Evolutionary conservation across 345 rosid species (phyloP).

Genomic region (Murraya paniculata): DNA sequence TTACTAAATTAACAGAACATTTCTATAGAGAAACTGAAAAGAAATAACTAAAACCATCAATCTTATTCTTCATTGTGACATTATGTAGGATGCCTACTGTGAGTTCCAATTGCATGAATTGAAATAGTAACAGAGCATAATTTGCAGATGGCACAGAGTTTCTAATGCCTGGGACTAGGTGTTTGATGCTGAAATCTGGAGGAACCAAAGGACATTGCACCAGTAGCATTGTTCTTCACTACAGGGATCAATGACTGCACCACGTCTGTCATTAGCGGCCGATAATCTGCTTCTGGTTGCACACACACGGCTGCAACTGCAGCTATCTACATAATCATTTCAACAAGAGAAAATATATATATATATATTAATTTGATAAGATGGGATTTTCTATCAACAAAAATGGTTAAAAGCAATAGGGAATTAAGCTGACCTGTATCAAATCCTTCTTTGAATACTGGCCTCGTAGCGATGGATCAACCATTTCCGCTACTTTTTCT

Average conservation of each 20-base stretch:
- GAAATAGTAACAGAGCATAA: background rate
- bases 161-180: constrained; percentile 29
- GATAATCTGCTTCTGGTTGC: constrained; percentile 83
- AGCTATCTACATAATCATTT: constrained; percentile 51
- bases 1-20: background rate
- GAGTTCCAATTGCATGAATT: background rate
- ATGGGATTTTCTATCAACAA: background rate
- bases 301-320: constrained; percentile 94
- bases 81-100: background rate
- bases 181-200: constrained; percentile 32
- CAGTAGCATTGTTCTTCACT: constrained; percentile 47
- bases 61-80: constrained; percentile 1
- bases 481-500: constrained; percentile 70
- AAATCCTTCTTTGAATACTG: constrained; percentile 72
- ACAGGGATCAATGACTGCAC: constrained; percentile 87
- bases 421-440: constrained; percentile 51
- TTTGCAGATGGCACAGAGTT: background rate
- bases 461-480: constrained; percentile 69
- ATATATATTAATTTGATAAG: too few species aligned
- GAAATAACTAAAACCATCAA: background rate
- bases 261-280: constrained; percentile 94
- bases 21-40: background rate
- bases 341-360: too few species aligned
- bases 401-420: background rate
- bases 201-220: constrained; percentile 34